Evolutionary conservation across 371 early-diverging fungal genomes (phyloP).

Genomic region (Mucor mucedo): DNA sequence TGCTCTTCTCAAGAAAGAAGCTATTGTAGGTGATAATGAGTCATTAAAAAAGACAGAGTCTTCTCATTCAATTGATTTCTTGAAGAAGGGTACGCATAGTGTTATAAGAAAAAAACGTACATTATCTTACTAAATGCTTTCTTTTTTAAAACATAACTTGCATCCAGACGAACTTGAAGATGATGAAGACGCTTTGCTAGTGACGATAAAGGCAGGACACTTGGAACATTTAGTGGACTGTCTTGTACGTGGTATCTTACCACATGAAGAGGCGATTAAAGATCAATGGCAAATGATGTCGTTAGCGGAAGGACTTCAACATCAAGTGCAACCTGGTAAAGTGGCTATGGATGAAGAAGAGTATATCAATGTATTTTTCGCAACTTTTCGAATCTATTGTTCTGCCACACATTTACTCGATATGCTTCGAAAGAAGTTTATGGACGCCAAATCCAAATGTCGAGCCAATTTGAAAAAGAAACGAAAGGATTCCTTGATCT

Average conservation of each 20-base stretch:
- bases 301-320: conserved; percentile 26
- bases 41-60: conserved; percentile 11
- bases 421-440: conserved; percentile 50
- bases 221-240: conserved; percentile 58
- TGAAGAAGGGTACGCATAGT: conserved; percentile 13
- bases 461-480: conserved; percentile 2
- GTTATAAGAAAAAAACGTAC: not conserved
- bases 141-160: not conserved
- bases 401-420: conserved; percentile 54
- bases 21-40: not conserved
- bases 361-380: conserved; percentile 57
- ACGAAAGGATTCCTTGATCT: conserved; percentile 10
- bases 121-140: not conserved
- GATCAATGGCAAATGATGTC: conserved; percentile 50
- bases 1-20: conserved; percentile 21
- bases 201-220: conserved; percentile 59
- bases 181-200: conserved; percentile 20
- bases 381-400: conserved; percentile 63
- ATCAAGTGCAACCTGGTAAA: conserved; percentile 7
- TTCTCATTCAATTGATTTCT: conserved; percentile 13
- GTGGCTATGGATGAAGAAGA: conserved; percentile 52
- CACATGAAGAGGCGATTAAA: conserved; percentile 40
- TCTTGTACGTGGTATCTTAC: conserved; percentile 55
- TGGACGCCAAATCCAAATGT: conserved; percentile 32
- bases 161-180: not conserved